Conservation (phyloP, 2,329 filamentous ascomycete species). For the Trichoderma atroviride region DNA sequence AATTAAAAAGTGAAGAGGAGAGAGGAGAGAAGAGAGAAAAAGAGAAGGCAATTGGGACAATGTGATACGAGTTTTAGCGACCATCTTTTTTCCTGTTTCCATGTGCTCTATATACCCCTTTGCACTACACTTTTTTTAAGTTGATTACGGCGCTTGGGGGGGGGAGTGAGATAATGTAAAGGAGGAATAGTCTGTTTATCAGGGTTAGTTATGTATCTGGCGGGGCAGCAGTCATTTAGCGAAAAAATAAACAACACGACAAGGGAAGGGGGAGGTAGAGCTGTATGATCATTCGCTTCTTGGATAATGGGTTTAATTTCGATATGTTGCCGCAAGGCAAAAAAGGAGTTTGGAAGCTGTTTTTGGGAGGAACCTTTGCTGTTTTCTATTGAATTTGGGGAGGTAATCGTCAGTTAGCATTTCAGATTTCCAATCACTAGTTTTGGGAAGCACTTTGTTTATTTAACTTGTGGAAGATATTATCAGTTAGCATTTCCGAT, state of each 20-base stretch:
- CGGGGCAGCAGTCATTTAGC: not conserved
- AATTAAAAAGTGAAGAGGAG: not conserved
- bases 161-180: not conserved
- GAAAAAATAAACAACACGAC: not conserved
- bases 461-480: not conserved
- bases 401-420: conserved; percentile 7
- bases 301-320: conserved; percentile 22
- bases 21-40: not conserved
- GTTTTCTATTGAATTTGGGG: not conserved
- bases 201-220: not conserved
- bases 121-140: conserved; percentile 18
- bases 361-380: not conserved
- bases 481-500: not conserved
- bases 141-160: conserved; percentile 22
- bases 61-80: not conserved
- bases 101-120: conserved; percentile 27
- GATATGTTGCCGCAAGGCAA: conserved; percentile 22
- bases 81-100: conserved; percentile 23
- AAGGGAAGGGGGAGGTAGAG: conserved; percentile 3
- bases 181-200: not conserved
- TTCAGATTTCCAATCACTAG: not conserved
- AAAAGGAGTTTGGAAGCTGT: not conserved
- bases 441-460: too few relatives aligned
- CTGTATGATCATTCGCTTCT: conserved; percentile 12
- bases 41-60: not conserved